Evolutionary conservation across 164 flowering plant genomes (phyloP).

Genomic region (Aristolochia contorta): DNA sequence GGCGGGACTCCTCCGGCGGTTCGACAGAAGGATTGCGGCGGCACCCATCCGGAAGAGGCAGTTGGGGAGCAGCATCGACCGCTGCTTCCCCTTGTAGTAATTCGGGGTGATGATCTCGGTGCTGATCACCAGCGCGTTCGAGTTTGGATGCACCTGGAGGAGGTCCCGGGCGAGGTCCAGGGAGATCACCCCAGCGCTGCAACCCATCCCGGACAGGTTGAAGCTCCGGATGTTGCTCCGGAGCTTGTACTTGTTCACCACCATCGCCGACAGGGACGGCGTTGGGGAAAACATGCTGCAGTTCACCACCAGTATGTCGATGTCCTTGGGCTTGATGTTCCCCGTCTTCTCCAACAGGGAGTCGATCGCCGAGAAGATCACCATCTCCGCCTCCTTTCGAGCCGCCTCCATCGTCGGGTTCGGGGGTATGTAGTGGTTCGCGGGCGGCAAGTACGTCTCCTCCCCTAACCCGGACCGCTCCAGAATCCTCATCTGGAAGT

Average conservation of each 20-base stretch:
- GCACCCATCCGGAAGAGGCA: slow-evolving; percentile 18
- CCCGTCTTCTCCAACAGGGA: slow-evolving; percentile 2
- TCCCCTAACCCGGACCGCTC: slow-evolving; percentile 19
- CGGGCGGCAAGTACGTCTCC: slow-evolving; percentile 12
- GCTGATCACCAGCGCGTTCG: slow-evolving; percentile 11
- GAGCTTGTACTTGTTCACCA: slow-evolving; percentile 19
- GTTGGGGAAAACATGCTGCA: slow-evolving; percentile 16
- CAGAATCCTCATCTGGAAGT: slow-evolving; percentile 13
- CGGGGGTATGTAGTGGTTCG: slow-evolving; percentile 13
- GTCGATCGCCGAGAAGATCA: slow-evolving; percentile 16
- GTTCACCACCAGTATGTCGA: slow-evolving; percentile 17
- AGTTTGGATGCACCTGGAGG: slow-evolving; percentile 13
- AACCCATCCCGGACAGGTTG: slow-evolving; percentile 23
- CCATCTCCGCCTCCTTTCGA: slow-evolving; percentile 8
- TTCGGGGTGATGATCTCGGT: slow-evolving; percentile 17
- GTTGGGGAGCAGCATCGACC: slow-evolving; percentile 16
- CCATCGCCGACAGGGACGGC: slow-evolving; percentile 18
- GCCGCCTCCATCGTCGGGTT: slow-evolving; percentile 8
- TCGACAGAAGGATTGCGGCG: slow-evolving; percentile 12
- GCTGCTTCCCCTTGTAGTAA: slow-evolving; percentile 9
- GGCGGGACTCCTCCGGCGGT: slow-evolving; percentile 11
- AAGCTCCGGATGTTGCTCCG: slow-evolving; percentile 16
- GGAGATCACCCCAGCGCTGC: slow-evolving; percentile 17
- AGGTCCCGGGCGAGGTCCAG: slow-evolving; percentile 15
- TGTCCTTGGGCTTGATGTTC: slow-evolving; percentile 13